Conservation (phyloP, 2,329 filamentous ascomycete genomes). For the Epichloe coenophiala region DNA sequence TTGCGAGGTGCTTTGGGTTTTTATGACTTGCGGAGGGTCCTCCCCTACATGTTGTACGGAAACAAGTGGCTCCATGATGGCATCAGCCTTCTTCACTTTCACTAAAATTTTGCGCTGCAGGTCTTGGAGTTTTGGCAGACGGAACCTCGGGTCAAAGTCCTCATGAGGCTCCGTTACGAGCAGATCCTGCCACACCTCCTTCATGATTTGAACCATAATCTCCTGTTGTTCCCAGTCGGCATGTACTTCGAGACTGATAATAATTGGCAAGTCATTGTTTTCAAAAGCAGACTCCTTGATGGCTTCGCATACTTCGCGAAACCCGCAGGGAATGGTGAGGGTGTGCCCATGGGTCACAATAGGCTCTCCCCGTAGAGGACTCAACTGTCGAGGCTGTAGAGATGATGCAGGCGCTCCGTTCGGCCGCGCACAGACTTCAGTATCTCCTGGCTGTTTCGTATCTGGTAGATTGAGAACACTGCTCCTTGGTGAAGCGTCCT, state of each 20-base stretch:
- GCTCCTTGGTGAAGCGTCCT: conserved; percentile 18
- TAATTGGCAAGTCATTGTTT: conserved; percentile 64
- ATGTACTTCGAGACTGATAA: conserved; percentile 88
- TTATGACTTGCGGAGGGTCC: conserved; percentile 5
- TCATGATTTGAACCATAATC: conserved; percentile 89
- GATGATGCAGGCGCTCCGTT: neutral
- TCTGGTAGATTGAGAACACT: conserved; percentile 16
- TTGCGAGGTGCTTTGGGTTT: conserved; percentile 14
- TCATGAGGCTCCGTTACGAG: conserved; percentile 49
- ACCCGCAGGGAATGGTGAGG: conserved; percentile 71
- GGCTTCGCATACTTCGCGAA: conserved; percentile 72
- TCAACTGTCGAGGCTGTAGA: conserved; percentile 6
- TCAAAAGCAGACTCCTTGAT: conserved; percentile 70
- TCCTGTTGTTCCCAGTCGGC: conserved; percentile 71
- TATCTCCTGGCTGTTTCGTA: conserved; percentile 21
- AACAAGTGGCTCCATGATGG: conserved; percentile 14
- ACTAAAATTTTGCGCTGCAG: conserved; percentile 69
- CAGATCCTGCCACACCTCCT: conserved; percentile 66
- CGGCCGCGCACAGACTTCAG: conserved; percentile 16
- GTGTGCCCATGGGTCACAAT: conserved; percentile 76
- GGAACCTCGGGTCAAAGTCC: conserved; percentile 35
- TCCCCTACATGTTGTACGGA: neutral
- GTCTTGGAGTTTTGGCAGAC: conserved; percentile 56
- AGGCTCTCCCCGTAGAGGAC: conserved; percentile 45
- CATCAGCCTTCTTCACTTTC: conserved; percentile 56